Conservation (phyloP, 202 grass and related monocot species). For the Musa balbisiana region DNA sequence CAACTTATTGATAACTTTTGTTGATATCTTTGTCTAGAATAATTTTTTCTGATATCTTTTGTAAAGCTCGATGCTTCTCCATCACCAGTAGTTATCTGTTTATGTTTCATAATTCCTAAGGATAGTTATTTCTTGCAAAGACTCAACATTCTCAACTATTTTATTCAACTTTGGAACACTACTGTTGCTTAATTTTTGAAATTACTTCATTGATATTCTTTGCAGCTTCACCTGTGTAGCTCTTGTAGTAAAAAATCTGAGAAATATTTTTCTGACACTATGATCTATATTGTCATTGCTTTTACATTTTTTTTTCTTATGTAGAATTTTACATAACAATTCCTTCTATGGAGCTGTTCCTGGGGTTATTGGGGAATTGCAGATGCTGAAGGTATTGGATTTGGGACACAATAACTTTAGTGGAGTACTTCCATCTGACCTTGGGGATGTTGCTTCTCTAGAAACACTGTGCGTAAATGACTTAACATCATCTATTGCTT, state of each 20-base stretch:
- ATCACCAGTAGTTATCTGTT: too few species aligned
- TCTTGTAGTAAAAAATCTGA: background rate
- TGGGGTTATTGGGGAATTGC: conserved; percentile 33
- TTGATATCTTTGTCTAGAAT: too few species aligned
- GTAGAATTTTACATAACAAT: conserved; percentile 48
- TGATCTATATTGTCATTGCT: background rate
- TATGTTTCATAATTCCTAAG: too few species aligned
- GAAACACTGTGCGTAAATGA: conserved; percentile 38
- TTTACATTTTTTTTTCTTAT: background rate
- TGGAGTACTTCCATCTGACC: conserved; percentile 35
- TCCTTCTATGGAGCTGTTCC: conserved; percentile 50
- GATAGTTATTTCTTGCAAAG: too few species aligned
- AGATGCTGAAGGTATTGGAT: conserved; percentile 39
- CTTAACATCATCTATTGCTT: background rate
- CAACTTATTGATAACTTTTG: too few species aligned
- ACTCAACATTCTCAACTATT: too few species aligned
- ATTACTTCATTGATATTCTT: background rate
- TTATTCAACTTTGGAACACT: too few species aligned
- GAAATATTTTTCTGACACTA: background rate
- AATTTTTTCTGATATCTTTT: too few species aligned
- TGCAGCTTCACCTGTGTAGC: background rate
- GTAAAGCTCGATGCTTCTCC: too few species aligned
- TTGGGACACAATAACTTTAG: conserved; percentile 57
- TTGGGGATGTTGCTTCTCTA: conserved; percentile 28
- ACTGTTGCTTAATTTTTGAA: too few species aligned